Evolutionary conservation across 2,329 filamentous ascomycete genomes (phyloP).

Genomic region (Colletotrichum ledebouriae): DNA sequence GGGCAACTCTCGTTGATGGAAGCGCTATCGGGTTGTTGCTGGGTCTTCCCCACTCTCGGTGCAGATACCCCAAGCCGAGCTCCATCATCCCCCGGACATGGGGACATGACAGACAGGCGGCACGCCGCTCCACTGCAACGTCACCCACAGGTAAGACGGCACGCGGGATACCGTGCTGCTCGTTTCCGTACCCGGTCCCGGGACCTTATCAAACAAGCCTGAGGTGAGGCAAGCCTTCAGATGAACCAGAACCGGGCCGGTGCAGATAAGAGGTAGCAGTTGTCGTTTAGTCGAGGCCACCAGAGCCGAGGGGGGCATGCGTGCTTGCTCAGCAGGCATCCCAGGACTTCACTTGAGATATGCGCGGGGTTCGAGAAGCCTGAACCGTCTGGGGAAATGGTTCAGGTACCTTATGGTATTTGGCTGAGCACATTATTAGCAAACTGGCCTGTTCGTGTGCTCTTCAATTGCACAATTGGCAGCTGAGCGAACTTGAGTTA

Average conservation of each 20-base stretch:
- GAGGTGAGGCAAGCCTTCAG: neutral
- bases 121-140: slow-evolving; percentile 10
- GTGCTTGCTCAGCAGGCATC: neutral
- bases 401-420: neutral
- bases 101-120: neutral
- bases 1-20: neutral
- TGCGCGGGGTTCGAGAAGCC: too few relatives aligned
- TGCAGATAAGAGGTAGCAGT: slow-evolving; percentile 17
- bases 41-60: slow-evolving; percentile 6
- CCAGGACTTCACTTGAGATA: neutral
- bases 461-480: too few relatives aligned
- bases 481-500: too few relatives aligned
- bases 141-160: slow-evolving; percentile 13
- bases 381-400: too few relatives aligned
- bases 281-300: slow-evolving; percentile 1
- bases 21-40: slow-evolving; percentile 16
- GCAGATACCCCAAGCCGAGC: neutral
- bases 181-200: slow-evolving; percentile 13
- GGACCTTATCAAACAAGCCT: slow-evolving; percentile 12
- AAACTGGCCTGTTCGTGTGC: too few relatives aligned
- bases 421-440: neutral
- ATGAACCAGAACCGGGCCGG: slow-evolving; percentile 13
- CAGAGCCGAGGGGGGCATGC: too few relatives aligned
- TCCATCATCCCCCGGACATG: slow-evolving; percentile 1
- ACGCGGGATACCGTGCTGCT: slow-evolving; percentile 2